Evolutionary conservation across 192 early-diverging fungal genomes (phyloP), one percentile per base, ranked within the genome.

Genomic region (Diversispora eburnea): DNA sequence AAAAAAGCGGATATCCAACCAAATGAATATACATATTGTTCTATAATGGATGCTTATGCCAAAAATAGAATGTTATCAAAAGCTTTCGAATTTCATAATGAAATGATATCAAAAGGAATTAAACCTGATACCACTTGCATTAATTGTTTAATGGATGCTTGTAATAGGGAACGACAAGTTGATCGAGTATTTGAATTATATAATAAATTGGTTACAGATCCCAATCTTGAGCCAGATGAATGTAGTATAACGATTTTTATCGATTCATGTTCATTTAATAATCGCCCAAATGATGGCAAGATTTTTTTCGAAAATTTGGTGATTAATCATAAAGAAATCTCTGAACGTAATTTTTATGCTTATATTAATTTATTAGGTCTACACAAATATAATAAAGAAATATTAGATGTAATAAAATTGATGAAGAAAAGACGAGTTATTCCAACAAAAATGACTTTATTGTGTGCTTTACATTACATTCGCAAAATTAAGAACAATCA

Each of bases 131-230:
- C 46, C 3, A 22, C 61, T 47, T 52, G 48, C 55, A 45, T 64
- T 19, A 73, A 73, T 64, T 73, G 72, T 63, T 55, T 73, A 19
- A 65, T 73, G 72, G 60, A 73, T 64, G 72, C 60, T 39, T 73
- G 48, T 52, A 64, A 73, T 49, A 59, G 72, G 12, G 15, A 17
- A 20, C 58, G 72, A 45, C n/a, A 13, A 22, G 33, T 64, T 13
- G 49, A 43, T 45, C 25, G 2, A 19, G 61, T 73, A 5, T 73
- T 73, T 41, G 6, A 42, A 20, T 64, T 73, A 8, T 73, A 73
- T 46, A 42, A 4, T 20, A 51, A 52, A n/a, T 47, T 63, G 62
- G 46, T 10, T 3, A 33, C 13, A 49, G 15, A 61, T 46, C 22
- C 20, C 9, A 65, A 64, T 7, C 13, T 64, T 19, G n/a, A 9